A percentile compares a stretch with the other conserved stretches of the same genome.
Conservation (phyloP, 1,284 basidiomycete species). For the Trametes hirsuta region DNA sequence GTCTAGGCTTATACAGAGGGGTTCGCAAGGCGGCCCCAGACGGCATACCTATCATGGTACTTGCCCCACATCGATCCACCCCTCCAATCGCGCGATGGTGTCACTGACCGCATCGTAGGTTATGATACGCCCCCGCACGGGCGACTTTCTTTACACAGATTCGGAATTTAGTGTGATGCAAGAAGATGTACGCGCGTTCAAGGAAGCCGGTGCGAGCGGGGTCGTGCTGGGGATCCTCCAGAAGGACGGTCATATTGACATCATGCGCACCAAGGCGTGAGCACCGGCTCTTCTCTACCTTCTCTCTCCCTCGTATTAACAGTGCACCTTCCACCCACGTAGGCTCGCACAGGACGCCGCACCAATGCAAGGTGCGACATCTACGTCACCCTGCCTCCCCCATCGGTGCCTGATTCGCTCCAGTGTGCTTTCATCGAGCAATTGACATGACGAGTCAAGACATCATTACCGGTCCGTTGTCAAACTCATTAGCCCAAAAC, state of each 20-base stretch:
- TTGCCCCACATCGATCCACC: neutral
- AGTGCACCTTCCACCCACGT: conserved; percentile 7
- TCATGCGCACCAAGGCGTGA: conserved; percentile 54
- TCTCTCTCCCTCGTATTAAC: neutral
- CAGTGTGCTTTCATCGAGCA: conserved; percentile 84
- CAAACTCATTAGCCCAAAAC: neutral
- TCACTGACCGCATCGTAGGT: conserved; percentile 43
- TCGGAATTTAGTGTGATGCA: conserved; percentile 72
- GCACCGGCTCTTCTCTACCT: conserved; percentile 10
- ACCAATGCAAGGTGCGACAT: conserved; percentile 61
- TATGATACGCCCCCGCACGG: conserved; percentile 79
- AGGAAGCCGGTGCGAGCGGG: conserved; percentile 57
- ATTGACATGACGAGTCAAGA: conserved; percentile 72
- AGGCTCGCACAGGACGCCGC: conserved; percentile 63
- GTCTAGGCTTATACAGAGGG: conserved; percentile 64
- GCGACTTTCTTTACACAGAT: conserved; percentile 75
- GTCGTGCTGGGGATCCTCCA: conserved; percentile 74
- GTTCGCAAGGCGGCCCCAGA: conserved; percentile 50
- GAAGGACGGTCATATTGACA: conserved; percentile 62
- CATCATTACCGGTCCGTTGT: conserved; percentile 51
- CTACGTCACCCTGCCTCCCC: neutral
- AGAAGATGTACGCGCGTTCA: conserved; percentile 69
- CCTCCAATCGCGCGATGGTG: neutral
- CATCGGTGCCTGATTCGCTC: neutral
- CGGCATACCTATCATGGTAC: conserved; percentile 68